Evolutionary conservation across 441 rosid species (phyloP).

Genomic region (Flueggea neowawraea): DNA sequence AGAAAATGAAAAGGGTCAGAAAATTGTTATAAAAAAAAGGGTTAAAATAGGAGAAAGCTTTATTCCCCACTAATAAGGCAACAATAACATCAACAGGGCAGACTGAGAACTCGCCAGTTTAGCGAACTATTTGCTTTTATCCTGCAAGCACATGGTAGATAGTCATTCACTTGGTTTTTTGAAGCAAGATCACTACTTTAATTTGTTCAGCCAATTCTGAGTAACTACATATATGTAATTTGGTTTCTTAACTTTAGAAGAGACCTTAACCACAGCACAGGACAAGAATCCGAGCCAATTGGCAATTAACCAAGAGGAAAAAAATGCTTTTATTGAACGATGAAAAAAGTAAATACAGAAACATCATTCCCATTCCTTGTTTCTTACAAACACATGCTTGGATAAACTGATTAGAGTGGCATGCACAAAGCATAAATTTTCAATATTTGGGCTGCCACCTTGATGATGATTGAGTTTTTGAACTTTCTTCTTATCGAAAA

Average conservation of each 20-base stretch:
- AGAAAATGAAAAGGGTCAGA: too few species aligned
- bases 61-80: too few species aligned
- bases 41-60: too few species aligned
- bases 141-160: constrained; percentile 30
- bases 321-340: too few species aligned
- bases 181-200: neutral
- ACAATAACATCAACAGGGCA: neutral
- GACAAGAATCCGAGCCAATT: neutral
- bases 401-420: too few species aligned
- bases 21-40: too few species aligned
- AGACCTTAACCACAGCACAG: too few species aligned
- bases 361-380: too few species aligned
- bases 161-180: neutral
- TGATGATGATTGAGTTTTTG: constrained; percentile 7
- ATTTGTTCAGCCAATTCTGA: neutral
- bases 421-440: too few species aligned
- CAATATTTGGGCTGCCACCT: constrained; percentile 3
- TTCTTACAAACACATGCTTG: constrained; percentile 36
- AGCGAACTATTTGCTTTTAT: constrained; percentile 41
- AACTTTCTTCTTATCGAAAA: constrained; percentile 35
- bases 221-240: neutral
- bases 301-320: too few species aligned
- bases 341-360: too few species aligned
- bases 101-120: constrained; percentile 29
- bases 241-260: too few species aligned